Base-by-base conservation (phyloP, 805 yeast genomes). In the Metschnikowia kofuensis region DNA sequence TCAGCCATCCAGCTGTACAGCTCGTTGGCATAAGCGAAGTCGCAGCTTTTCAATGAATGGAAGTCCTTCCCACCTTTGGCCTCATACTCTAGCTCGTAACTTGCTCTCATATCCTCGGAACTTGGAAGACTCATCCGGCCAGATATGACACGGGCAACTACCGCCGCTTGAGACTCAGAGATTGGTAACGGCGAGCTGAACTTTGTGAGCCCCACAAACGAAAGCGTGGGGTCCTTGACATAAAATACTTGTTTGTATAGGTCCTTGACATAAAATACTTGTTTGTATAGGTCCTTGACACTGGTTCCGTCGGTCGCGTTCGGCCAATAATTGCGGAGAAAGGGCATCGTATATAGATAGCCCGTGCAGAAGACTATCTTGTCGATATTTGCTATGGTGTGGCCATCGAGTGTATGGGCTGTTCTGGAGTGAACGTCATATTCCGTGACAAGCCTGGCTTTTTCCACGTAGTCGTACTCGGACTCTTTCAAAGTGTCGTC, bases 1-100 rank as follows among this genome's bases (percentile, higher is more conserved):
- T 21, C 16, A 9, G 38, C 44, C 10, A 61, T 45, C 49, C 57
- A 47, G 31, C 49, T 48, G 45, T 48, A 53, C 9, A 63, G 32
- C n/a, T 58, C 50, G 40, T 58, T 52, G 44, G 60, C 57, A 49
- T 60, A 63, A 11, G 47, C 51, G 16, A 42, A 54, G 45, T 63
- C 66, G 29, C 52, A 42, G 37, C 51, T 57, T 27, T 49, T 48
- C 35, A 63, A 49, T 9, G 51, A 47, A 40, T 62, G 66, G 45
- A 62, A 58, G 6, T 45, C 40, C 32, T 49, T 53, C 32, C 50
- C 53, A 5, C 59, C 59, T 14, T 52, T 49, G n/a, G 36, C 41
- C 2, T 35, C 31, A 11, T 48, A 26, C 35, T 57, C 60, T 11
- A 42, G 46, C 30, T 47, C 41, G 45, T 53, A 57, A 6, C 44